Conservation (phyloP, 345 rosid genomes). For the Salix exigua region DNA sequence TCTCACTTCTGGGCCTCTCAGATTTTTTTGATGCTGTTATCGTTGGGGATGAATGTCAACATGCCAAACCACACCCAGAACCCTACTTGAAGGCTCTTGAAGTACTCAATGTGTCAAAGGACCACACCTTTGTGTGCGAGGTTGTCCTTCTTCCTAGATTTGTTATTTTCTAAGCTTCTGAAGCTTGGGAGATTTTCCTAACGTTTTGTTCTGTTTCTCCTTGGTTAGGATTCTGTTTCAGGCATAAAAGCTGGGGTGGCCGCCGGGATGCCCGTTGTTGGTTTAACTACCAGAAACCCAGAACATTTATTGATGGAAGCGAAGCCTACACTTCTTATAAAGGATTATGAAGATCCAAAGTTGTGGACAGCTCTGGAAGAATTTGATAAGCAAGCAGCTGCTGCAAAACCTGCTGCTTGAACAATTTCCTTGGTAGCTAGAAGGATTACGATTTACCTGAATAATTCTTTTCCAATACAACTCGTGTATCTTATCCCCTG, state of each 20-base stretch:
- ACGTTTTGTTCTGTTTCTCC: not conserved
- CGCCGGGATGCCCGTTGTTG: conserved; percentile 86
- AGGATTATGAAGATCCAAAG: conserved; percentile 74
- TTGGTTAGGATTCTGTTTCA: conserved; percentile 66
- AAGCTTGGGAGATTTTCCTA: not conserved
- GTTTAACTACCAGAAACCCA: conserved; percentile 74
- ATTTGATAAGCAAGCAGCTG: conserved; percentile 44
- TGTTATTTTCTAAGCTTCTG: not conserved
- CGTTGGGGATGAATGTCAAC: conserved; percentile 73
- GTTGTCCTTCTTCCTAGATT: conserved; percentile 24
- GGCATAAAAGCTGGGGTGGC: conserved; percentile 97
- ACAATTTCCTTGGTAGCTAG: not conserved
- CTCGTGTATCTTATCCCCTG: not conserved
- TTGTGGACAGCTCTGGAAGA: conserved; percentile 77
- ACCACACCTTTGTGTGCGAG: conserved; percentile 78
- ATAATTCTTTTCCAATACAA: not conserved
- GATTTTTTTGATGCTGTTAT: conserved; percentile 77
- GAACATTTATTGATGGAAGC: conserved; percentile 59
- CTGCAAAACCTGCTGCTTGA: conserved; percentile 19
- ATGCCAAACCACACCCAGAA: conserved; percentile 78
- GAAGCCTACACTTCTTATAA: conserved; percentile 66
- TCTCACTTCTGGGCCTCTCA: conserved; percentile 66
- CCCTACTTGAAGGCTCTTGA: conserved; percentile 89
- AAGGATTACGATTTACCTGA: not conserved
- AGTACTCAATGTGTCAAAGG: conserved; percentile 68